A percentile compares a stretch with the other conserved stretches of the same genome.
Conservation (phyloP, 345 rosid species). For the Populus davidiana region DNA sequence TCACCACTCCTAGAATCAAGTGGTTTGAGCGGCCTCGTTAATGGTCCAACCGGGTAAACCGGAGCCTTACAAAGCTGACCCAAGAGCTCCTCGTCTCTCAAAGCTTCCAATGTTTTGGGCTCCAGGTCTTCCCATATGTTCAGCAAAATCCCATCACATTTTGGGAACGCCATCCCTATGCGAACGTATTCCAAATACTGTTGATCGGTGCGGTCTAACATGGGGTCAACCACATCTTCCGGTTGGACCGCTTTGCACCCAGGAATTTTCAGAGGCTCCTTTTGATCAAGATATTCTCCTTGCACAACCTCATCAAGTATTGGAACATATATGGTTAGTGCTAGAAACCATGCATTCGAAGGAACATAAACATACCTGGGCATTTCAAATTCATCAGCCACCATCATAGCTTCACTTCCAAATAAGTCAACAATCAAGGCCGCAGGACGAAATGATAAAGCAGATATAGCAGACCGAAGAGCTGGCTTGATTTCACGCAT, state of each 20-base stretch:
- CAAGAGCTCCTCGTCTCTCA: neutral
- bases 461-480: conserved; percentile 40
- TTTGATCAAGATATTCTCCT: conserved; percentile 11
- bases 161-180: neutral
- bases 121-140: conserved; percentile 24
- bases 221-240: neutral
- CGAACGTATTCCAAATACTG: neutral
- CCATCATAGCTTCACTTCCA: conserved; percentile 45
- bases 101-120: conserved; percentile 1
- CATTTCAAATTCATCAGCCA: conserved; percentile 48
- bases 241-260: conserved; percentile 3
- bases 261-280: conserved; percentile 1
- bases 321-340: neutral
- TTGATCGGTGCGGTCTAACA: neutral
- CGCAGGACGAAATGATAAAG: conserved; percentile 35
- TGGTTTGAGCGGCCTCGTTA: neutral
- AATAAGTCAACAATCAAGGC: conserved; percentile 52
- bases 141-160: conserved; percentile 10
- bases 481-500: conserved; percentile 44
- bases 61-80: neutral
- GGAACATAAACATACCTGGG: conserved; percentile 44
- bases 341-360: conserved; percentile 49
- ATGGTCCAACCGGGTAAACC: conserved; percentile 12
- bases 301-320: neutral
- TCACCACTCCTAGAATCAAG: neutral